Evolutionary conservation across 345 rosid genomes (phyloP).

Genomic region (Sisymbrium altissimum): DNA sequence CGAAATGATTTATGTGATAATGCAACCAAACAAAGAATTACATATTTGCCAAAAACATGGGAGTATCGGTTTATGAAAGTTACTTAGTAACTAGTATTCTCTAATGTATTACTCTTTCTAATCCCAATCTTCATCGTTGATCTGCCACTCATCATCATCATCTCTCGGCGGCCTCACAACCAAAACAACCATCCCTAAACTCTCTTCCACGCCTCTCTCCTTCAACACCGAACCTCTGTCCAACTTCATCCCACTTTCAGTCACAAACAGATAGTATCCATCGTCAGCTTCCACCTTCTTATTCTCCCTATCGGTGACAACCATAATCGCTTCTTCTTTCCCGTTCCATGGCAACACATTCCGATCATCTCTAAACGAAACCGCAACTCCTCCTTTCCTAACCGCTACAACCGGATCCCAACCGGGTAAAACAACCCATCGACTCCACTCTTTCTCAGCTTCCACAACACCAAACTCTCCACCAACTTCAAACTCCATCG

Average conservation of each 20-base stretch:
- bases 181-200: slow-evolving; percentile 67
- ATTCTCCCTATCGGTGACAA: slow-evolving; percentile 61
- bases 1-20: neutral
- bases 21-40: neutral
- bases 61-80: neutral
- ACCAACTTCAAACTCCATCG: slow-evolving; percentile 45
- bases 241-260: slow-evolving; percentile 35
- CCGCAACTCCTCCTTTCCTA: slow-evolving; percentile 63
- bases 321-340: slow-evolving; percentile 71
- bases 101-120: slow-evolving; percentile 32
- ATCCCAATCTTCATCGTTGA: slow-evolving; percentile 87
- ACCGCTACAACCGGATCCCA: slow-evolving; percentile 59
- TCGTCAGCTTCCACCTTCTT: slow-evolving; percentile 57
- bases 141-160: slow-evolving; percentile 48
- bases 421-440: slow-evolving; percentile 83
- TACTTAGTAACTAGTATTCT: slow-evolving; percentile 13
- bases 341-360: slow-evolving; percentile 73
- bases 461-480: slow-evolving; percentile 82
- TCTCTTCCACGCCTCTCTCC: slow-evolving; percentile 48
- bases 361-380: slow-evolving; percentile 65
- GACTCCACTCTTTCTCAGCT: slow-evolving; percentile 79
- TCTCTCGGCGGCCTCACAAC: slow-evolving; percentile 79
- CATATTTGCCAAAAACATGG: slow-evolving; percentile 17
- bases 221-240: slow-evolving; percentile 70
- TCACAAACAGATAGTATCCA: slow-evolving; percentile 54